Evolutionary conservation across 2,329 filamentous ascomycete species (phyloP).

Genomic region (Talaromyces sp.): DNA sequence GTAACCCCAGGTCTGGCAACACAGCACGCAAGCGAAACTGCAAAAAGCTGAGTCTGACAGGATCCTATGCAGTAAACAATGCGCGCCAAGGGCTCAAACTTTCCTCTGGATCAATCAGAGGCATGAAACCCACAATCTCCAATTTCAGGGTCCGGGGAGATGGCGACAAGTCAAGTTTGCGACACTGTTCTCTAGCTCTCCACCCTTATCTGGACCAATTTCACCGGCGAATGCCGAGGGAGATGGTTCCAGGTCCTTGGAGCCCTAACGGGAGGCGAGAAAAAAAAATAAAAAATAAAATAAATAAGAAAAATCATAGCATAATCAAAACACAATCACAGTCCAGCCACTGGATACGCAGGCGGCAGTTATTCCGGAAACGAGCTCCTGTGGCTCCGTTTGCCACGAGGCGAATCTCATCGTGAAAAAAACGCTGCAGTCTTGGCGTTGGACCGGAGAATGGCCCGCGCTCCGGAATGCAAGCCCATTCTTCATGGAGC

Average conservation of each 20-base stretch:
- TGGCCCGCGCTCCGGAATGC: neutral
- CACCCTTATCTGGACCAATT: slow-evolving; percentile 14
- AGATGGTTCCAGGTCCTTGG: neutral
- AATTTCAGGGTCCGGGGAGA: neutral
- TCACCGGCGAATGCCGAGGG: slow-evolving; percentile 20
- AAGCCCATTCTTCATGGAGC: neutral
- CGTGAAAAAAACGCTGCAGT: neutral
- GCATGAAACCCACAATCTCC: neutral
- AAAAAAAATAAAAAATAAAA: neutral
- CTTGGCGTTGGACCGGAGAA: slow-evolving; percentile 1
- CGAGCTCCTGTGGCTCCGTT: neutral
- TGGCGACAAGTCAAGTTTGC: neutral
- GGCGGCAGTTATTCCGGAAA: neutral
- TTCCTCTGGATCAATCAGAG: slow-evolving; percentile 13
- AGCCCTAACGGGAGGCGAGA: neutral
- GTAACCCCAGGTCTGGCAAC: slow-evolving; percentile 31
- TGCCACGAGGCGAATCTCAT: slow-evolving; percentile 4
- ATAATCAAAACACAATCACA: neutral
- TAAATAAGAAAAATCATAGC: neutral
- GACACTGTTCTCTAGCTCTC: neutral
- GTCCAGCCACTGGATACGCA: neutral
- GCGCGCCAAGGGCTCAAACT: neutral
- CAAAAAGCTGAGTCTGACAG: neutral
- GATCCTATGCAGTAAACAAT: neutral
- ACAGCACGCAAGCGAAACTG: slow-evolving; percentile 13